Evolutionary conservation across 495 filamentous ascomycete species (phyloP).

Genomic region (Annulohypoxylon maeteangense): DNA sequence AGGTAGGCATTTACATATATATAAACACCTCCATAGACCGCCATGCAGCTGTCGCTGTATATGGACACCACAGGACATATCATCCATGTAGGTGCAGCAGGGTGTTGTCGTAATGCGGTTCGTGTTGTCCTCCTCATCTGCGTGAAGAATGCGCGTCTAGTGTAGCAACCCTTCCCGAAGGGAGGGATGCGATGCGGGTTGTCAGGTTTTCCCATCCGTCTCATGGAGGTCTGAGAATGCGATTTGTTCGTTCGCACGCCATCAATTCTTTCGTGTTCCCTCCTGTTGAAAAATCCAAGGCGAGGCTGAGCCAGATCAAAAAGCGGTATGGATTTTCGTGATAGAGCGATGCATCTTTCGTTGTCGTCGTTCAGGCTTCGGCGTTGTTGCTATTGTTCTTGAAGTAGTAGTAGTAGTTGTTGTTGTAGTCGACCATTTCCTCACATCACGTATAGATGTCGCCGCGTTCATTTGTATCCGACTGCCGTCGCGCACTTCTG

Average conservation of each 20-base stretch:
- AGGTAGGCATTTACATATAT: neutral
- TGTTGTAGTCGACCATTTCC: neutral
- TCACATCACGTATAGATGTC: neutral
- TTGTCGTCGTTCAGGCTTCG: neutral
- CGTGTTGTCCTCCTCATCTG: conserved; percentile 11
- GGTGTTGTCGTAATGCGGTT: conserved; percentile 30
- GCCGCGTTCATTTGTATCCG: conserved; percentile 69
- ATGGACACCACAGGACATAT: conserved; percentile 13
- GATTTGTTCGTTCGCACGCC: conserved; percentile 18
- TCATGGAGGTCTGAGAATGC: conserved; percentile 26
- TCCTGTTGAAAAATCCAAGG: conserved; percentile 18
- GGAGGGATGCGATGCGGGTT: conserved; percentile 24
- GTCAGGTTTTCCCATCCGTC: conserved; percentile 12
- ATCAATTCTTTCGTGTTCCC: neutral
- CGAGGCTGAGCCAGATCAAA: conserved; percentile 6
- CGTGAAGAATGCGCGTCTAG: conserved; percentile 4
- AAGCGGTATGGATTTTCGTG: conserved; percentile 10
- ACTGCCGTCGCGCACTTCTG: conserved; percentile 77
- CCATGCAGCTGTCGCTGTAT: conserved; percentile 36
- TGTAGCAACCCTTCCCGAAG: neutral
- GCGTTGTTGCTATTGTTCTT: neutral
- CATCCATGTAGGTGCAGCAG: conserved; percentile 30
- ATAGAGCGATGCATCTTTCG: conserved; percentile 11
- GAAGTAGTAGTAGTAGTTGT: neutral
- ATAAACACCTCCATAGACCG: conserved; percentile 6